Evolutionary conservation across 2,329 filamentous ascomycete genomes (phyloP), one percentile per base, ranked within the genome.

Genomic region (Emydomyces testavorans): DNA sequence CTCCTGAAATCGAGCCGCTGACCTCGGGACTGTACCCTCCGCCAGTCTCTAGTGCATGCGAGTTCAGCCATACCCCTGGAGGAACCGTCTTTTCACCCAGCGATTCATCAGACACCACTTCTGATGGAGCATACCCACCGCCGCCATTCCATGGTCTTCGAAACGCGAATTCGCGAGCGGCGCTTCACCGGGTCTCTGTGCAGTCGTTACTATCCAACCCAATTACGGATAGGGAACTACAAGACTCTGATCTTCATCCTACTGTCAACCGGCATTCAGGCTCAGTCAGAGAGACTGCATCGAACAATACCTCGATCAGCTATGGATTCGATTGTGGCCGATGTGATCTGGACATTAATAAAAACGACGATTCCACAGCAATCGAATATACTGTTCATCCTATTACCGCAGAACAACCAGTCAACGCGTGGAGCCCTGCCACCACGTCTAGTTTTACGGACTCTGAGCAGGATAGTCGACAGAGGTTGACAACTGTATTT

Each of bases 281-380:
- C n/a, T 15, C 16, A 26, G 38, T 32, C 21, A 15, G 32, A 2
- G 40, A 20, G 18, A 36, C 39, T 8, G 34, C 15, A 15, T 38
- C 26, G 18, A 63, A 54, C 5, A 62, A 55, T 15, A 60, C 64
- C n/a, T 60, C 59, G 6, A 60, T 66, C 26, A 63, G 65, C 46
- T 87, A 84, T 60, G 85, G 85, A 4, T 75, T 83, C 51, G 85
- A 90, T 58, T 71, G 77, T 48, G 85, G 85, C 0, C 71, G 79
- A 51, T 74, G 74, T 7, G 85, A 90, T 63, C 66, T 78, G 16
- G 85, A 90, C 56, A 67, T 84, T 1, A 78, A 78, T 23, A 76
- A 41, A 43, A 89, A 89, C 56, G 77, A 87, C 57, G 85, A 90
- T 55, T 65, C 68, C 24, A 75, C 75, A 42, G 83, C 83, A 13